Percentiles rank a stretch among this genome's conserved stretches.
Conservation (phyloP, 1,284 basidiomycete species). For the Ustilago shanxiensis region DNA sequence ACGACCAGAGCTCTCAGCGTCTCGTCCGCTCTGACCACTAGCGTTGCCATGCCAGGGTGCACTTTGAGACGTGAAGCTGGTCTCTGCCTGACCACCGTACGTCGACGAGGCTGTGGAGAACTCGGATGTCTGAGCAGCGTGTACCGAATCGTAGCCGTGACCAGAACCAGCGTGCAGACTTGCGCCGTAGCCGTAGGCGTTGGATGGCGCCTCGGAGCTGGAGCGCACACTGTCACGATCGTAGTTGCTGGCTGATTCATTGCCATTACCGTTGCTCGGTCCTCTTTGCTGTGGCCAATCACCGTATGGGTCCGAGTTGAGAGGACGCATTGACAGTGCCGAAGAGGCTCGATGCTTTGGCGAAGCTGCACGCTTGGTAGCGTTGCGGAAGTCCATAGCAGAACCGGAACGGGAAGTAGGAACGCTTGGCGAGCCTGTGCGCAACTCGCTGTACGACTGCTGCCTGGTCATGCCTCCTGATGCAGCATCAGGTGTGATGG, state of each 20-base stretch:
- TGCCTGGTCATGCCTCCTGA: slow-evolving; percentile 68
- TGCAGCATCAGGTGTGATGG: slow-evolving; percentile 81
- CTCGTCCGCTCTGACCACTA: slow-evolving; percentile 11
- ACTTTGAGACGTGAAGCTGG: slow-evolving; percentile 40
- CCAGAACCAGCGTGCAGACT: slow-evolving; percentile 16
- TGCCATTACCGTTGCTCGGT: slow-evolving; percentile 15
- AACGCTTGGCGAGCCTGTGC: slow-evolving; percentile 33
- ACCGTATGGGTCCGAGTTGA: slow-evolving; percentile 40
- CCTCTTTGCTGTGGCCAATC: slow-evolving; percentile 49
- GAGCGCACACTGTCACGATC: slow-evolving; percentile 41
- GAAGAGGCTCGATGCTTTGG: slow-evolving; percentile 51
- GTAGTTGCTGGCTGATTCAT: slow-evolving; percentile 32
- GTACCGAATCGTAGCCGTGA: slow-evolving; percentile 17
- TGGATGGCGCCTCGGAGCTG: slow-evolving; percentile 26
- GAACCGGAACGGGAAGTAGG: slow-evolving; percentile 55
- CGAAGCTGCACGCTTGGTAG: slow-evolving; percentile 44
- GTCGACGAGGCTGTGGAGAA: slow-evolving; percentile 37
- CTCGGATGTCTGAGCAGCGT: slow-evolving; percentile 24
- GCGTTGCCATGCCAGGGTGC: slow-evolving; percentile 34
- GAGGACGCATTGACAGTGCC: slow-evolving; percentile 51
- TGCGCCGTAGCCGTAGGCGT: slow-evolving; percentile 19
- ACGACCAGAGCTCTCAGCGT: slow-evolving; percentile 28
- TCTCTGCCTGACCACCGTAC: slow-evolving; percentile 36
- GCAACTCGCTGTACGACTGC: slow-evolving; percentile 64
- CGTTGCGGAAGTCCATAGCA: slow-evolving; percentile 53